A percentile compares a stretch with the other conserved stretches of the same genome.
These are phyloP conservation scores for Fusarium equiseti DNA, from an alignment of 2,329 filamentous ascomycete genomes.

Conservation along the genomic window DNA sequence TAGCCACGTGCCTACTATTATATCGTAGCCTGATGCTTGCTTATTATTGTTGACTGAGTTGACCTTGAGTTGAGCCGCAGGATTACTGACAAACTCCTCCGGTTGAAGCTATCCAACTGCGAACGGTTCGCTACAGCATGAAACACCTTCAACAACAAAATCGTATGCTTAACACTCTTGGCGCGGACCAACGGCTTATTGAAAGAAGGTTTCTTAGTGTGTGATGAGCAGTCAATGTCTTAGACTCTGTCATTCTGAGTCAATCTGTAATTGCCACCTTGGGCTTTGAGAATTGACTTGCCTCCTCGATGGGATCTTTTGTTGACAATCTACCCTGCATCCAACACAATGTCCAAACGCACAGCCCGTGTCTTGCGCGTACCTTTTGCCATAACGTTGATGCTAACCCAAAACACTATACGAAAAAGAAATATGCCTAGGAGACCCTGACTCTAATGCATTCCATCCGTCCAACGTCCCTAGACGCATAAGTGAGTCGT, in stretches of 20 bases:
- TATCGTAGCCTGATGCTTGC: constrained; percentile 5
- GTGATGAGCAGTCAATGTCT: constrained; percentile 16
- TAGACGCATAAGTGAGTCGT: constrained; percentile 31
- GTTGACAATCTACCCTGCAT: constrained; percentile 31
- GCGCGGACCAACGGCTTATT: constrained; percentile 3
- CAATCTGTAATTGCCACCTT: constrained; percentile 8
- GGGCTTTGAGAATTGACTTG: not conserved
- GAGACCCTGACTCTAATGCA: constrained; percentile 19
- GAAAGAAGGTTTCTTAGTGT: constrained; percentile 4
- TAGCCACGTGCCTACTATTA: constrained; percentile 20
- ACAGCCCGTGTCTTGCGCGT: constrained; percentile 25
- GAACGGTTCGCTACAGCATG: not conserved
- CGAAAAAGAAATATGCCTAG: constrained; percentile 13
- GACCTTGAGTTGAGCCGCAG: not conserved
- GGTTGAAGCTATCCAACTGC: not conserved
- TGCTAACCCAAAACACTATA: constrained; percentile 1
- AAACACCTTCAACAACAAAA: not conserved
- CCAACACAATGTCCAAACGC: not conserved
- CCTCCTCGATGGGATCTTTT: constrained; percentile 14
- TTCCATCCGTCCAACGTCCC: constrained; percentile 13
- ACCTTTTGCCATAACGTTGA: constrained; percentile 6
- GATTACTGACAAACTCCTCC: not conserved
- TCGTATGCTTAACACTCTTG: not conserved
- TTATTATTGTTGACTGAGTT: constrained; percentile 6
- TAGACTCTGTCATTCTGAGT: not conserved